Percentiles rank a stretch among this genome's conserved stretches.
Evolutionary conservation across 768 basidiomycete genomes (phyloP).

Genomic region (Mycena galericulata): DNA sequence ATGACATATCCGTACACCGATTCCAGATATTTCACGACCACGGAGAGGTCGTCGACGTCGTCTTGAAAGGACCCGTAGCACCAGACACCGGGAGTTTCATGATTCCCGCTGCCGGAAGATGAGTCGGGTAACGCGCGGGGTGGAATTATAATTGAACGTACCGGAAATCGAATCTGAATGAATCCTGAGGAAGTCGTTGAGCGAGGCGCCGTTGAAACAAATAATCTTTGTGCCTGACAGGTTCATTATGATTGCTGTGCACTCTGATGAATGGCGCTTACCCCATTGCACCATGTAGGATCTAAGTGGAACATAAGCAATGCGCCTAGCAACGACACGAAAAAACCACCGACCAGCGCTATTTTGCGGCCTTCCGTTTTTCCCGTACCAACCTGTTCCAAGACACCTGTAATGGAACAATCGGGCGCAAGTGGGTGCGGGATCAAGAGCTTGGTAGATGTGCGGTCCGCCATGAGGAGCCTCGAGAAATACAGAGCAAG

Average conservation of each 20-base stretch:
- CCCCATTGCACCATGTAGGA: constrained; percentile 86
- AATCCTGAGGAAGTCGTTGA: constrained; percentile 73
- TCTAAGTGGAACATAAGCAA: constrained; percentile 54
- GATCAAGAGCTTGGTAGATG: constrained; percentile 64
- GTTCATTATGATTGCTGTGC: constrained; percentile 37
- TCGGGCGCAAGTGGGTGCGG: constrained; percentile 59
- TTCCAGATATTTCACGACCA: constrained; percentile 73
- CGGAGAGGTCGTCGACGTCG: constrained; percentile 74
- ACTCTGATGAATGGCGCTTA: constrained; percentile 46
- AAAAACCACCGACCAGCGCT: constrained; percentile 66
- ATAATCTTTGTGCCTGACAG: constrained; percentile 84
- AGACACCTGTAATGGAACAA: constrained; percentile 64
- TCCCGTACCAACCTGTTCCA: constrained; percentile 69
- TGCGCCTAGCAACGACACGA: constrained; percentile 25
- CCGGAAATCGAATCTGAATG: constrained; percentile 91
- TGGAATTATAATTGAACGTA: constrained; percentile 46
- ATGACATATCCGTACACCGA: constrained; percentile 72
- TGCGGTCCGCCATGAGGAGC: constrained; percentile 43
- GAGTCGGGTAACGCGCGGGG: constrained; percentile 9
- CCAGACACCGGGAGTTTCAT: constrained; percentile 81
- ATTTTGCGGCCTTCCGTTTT: constrained; percentile 69
- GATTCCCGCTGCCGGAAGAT: constrained; percentile 67
- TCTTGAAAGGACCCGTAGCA: constrained; percentile 67
- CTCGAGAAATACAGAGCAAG: neutral
- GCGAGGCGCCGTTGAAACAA: constrained; percentile 83